Conservation (phyloP, 1,139 yeast species). For the Scheffersomyces stambukii region DNA sequence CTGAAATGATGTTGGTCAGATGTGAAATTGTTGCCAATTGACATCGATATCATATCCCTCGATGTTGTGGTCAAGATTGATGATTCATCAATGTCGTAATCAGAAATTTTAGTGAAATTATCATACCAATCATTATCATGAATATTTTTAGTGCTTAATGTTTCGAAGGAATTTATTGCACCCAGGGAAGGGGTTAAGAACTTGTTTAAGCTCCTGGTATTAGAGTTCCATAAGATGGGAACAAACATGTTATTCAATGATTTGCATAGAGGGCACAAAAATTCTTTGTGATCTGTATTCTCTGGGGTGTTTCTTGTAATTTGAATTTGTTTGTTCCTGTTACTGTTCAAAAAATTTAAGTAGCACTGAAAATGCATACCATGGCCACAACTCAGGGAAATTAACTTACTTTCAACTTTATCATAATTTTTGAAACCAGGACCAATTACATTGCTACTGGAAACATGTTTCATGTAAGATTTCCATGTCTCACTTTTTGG, state of each 20-base stretch:
- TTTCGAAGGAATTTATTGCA: conserved; percentile 8
- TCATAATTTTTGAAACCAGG: conserved; percentile 60
- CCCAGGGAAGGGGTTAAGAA: conserved; percentile 13
- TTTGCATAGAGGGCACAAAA: conserved; percentile 87
- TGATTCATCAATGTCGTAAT: conserved; percentile 21
- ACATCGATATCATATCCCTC: conserved; percentile 22
- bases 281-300: conserved; percentile 64
- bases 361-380: conserved; percentile 88
- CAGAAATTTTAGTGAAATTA: conserved; percentile 17
- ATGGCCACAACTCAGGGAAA: conserved; percentile 86
- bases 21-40: conserved; percentile 8
- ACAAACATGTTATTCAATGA: conserved; percentile 79
- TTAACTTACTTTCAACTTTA: conserved; percentile 43
- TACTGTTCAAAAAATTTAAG: conserved; percentile 53
- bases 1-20: conserved; percentile 23
- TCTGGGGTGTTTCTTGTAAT: conserved; percentile 83
- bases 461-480: conserved; percentile 30
- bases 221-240: conserved; percentile 58
- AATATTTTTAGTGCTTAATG: conserved; percentile 9
- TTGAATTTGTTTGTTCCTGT: conserved; percentile 58
- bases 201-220: conserved; percentile 26
- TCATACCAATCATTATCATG: conserved; percentile 25
- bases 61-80: conserved; percentile 25
- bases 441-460: conserved; percentile 49
- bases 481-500: conserved; percentile 32